These are phyloP conservation scores for Erigeron canadensis DNA, from an alignment of 129 eudicot genomes.

Conservation along the genomic window DNA sequence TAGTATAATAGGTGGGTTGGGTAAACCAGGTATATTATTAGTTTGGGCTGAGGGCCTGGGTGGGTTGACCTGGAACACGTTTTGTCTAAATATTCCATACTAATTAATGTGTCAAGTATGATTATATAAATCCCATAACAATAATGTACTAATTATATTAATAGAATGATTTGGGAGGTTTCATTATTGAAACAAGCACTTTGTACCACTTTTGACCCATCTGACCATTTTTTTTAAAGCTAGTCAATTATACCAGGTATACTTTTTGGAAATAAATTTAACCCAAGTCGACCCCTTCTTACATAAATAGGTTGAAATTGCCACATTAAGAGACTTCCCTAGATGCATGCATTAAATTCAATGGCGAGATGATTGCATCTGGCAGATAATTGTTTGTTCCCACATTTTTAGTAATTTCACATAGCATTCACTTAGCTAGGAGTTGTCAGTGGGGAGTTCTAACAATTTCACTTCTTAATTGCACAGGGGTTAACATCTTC, in stretches of 20 bases:
- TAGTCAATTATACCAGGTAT: too few relatives aligned
- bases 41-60: background rate
- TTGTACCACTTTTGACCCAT: background rate
- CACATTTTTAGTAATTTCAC: background rate
- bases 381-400: background rate
- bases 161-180: background rate
- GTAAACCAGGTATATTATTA: background rate
- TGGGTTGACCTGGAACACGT: too few relatives aligned
- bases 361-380: background rate
- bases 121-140: background rate
- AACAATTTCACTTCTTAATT: constrained; percentile 22
- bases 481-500: constrained; percentile 85
- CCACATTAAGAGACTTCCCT: background rate
- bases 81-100: background rate
- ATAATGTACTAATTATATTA: background rate
- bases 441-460: background rate
- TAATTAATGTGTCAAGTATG: background rate
- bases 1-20: background rate
- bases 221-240: too few relatives aligned
- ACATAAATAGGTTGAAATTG: too few relatives aligned
- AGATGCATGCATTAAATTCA: constrained; percentile 11
- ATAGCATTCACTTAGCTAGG: background rate
- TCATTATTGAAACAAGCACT: background rate
- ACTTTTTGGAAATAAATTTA: too few relatives aligned
- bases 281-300: background rate